Percentiles rank a stretch among this genome's conserved stretches.
phyloP scores from a whole-genome alignment of 2,329 filamentous ascomycete genomes.

The Nigrospora sphaerica region DNA sequence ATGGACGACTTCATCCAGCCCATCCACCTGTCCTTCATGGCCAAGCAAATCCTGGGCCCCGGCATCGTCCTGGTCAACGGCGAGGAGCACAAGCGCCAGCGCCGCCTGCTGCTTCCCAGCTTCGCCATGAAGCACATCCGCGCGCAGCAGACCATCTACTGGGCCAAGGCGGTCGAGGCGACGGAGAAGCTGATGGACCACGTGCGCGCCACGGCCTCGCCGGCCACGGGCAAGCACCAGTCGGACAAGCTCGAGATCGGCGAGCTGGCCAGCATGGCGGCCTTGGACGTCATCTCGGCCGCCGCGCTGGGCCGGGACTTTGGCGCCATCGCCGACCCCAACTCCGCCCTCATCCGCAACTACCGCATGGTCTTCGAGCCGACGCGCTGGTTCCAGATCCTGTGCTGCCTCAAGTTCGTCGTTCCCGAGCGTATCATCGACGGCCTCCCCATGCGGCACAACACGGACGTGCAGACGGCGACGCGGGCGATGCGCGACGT shows the following conservation, averaged over 20 bases:
- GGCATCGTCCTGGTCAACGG: conserved; percentile 10
- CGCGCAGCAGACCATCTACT: conserved; percentile 12
- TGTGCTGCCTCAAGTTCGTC: conserved; percentile 6
- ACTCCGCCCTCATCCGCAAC: conserved; percentile 6
- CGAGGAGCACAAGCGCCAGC: conserved; percentile 13
- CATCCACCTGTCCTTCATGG: conserved; percentile 3
- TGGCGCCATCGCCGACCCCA: conserved; percentile 5
- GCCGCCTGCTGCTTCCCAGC: conserved; percentile 11
- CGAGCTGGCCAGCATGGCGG: conserved; percentile 5
- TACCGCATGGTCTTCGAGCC: conserved; percentile 8
- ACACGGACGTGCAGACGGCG: neutral
- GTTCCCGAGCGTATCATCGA: conserved; percentile 1
- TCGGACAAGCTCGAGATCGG: conserved; percentile 6
- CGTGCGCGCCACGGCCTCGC: neutral
- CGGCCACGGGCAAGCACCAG: neutral
- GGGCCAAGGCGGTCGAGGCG: conserved; percentile 11
- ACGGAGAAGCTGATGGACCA: conserved; percentile 5
- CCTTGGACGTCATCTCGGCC: conserved; percentile 7
- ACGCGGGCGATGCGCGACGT: neutral
- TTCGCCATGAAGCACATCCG: conserved; percentile 12
- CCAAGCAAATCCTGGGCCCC: conserved; percentile 7
- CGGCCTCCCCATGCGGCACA: neutral
- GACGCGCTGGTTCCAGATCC: conserved; percentile 5
- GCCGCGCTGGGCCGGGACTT: conserved; percentile 8
- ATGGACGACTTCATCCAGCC: conserved; percentile 12